Base-by-base conservation (phyloP, 2,329 filamentous ascomycete species). In the Colletotrichum sidae region DNA sequence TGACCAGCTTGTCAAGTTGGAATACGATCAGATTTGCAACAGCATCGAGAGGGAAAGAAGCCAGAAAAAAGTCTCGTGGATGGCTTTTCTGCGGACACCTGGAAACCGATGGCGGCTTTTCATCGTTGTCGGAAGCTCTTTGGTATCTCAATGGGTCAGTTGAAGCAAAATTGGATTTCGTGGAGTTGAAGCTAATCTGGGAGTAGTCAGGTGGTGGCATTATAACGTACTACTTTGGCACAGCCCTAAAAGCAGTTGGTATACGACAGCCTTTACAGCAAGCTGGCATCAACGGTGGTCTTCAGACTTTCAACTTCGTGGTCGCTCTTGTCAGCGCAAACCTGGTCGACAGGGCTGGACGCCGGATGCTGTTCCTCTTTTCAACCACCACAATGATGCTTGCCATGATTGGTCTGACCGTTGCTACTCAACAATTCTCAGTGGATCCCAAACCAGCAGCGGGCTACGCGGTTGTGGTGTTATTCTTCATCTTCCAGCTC, bases 171-270 rank as follows among this genome's bases (percentile, higher is more conserved):
- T 17, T 17, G 17, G 17, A 17, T 17, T 17, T 17, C 17, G 17
- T 17, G 17, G 17, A 17, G 17, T 17, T 17, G 17, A 17, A 17
- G 17, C 15, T 44, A 12, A 41, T 42, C 11, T 35, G 11, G 2
- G 77, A 79, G 55, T 77, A 74, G 71, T 75, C 72, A 13, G 76
- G 76, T 5, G 77, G 77, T 7, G 75, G 75, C 2, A 54, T 77
- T 0, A 69, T 76, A 39, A 72, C 70, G 0, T 76, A 73, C 4
- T 73, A 68, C 38, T 56, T 68, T 17, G 55, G 60, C 13, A 55
- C 60, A 9, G 60, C 67, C 9, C 60, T 69, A 49, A 63, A 69
- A 41, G 44, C 61, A 6, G 56, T 69, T 6, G 67, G 67, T 11
- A 65, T 73, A 39, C 70, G 35, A 55, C 0, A 52, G 72, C 41